Percentiles rank a stretch among this genome's conserved stretches.
These are phyloP conservation scores for Hanseniaspora clermontiae DNA, from an alignment of 805 yeast species.

Conservation along the genomic window DNA sequence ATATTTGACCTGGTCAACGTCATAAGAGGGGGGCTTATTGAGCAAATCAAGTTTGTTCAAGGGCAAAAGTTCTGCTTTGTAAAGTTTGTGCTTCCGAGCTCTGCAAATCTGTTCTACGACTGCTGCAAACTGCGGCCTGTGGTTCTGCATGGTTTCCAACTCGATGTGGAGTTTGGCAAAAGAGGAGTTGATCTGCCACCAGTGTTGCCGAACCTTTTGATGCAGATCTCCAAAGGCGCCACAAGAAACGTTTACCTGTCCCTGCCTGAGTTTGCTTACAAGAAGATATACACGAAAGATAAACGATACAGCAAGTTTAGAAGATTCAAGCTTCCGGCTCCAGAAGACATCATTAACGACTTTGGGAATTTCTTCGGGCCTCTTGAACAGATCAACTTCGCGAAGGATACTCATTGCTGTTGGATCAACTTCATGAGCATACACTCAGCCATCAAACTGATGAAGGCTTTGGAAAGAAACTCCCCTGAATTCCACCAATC, in stretches of 20 bases:
- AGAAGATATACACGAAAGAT: conserved; percentile 27
- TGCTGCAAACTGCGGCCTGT: conserved; percentile 43
- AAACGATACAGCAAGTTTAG: conserved; percentile 23
- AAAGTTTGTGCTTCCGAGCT: conserved; percentile 50
- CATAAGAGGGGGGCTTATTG: conserved; percentile 66
- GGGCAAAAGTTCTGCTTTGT: conserved; percentile 52
- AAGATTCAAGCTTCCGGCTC: conserved; percentile 33
- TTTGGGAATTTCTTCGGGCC: conserved; percentile 49
- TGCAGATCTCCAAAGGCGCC: conserved; percentile 62
- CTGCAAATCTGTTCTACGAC: conserved; percentile 57
- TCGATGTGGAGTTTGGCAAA: conserved; percentile 57
- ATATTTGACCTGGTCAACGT: conserved; percentile 65
- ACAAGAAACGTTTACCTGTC: conserved; percentile 70
- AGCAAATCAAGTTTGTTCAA: conserved; percentile 40
- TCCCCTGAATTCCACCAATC: conserved; percentile 29
- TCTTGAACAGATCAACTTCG: conserved; percentile 62
- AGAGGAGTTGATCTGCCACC: conserved; percentile 49
- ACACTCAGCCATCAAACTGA: conserved; percentile 48
- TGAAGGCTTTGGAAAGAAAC: conserved; percentile 41
- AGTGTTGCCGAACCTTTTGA: conserved; percentile 39
- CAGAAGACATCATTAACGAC: conserved; percentile 42
- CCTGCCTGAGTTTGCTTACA: conserved; percentile 33
- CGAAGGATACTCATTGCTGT: conserved; percentile 58
- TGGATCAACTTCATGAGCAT: conserved; percentile 61
- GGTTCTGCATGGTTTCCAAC: conserved; percentile 45